Percentiles rank a stretch among this genome's conserved stretches.
phyloP scores from a whole-genome alignment of 768 basidiomycete species.

The Rhizopogon vinicolor region DNA sequence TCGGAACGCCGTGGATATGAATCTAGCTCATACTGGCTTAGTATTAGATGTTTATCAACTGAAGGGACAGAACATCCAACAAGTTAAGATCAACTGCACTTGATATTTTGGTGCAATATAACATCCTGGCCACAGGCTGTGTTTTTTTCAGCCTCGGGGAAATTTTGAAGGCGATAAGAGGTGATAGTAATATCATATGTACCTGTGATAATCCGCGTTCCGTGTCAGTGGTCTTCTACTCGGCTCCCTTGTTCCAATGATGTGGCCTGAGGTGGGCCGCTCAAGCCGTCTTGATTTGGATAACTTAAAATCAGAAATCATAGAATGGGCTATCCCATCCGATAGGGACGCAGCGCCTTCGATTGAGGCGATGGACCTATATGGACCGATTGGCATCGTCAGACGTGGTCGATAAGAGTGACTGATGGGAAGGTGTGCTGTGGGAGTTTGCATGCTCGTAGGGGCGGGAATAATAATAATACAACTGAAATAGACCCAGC shows the following conservation, averaged over 20 bases:
- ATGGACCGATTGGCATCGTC: conserved; percentile 21
- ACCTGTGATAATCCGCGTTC: background rate
- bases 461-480: background rate
- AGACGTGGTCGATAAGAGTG: conserved; percentile 41
- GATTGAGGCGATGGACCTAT: conserved; percentile 28
- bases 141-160: too few relatives aligned
- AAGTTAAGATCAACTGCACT: background rate
- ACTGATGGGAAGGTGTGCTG: conserved; percentile 41
- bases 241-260: conserved; percentile 10
- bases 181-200: too few relatives aligned
- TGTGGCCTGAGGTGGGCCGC: conserved; percentile 15
- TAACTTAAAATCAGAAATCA: conserved; percentile 12
- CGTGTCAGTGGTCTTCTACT: conserved; percentile 8
- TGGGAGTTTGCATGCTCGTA: conserved; percentile 18
- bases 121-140: too few relatives aligned
- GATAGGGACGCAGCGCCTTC: conserved; percentile 25
- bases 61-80: background rate
- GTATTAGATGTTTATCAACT: background rate
- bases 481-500: background rate
- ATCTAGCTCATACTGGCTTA: background rate
- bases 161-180: background rate
- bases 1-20: background rate
- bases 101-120: too few relatives aligned
- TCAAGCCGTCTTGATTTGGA: conserved; percentile 11
- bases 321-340: conserved; percentile 23